Conservation (phyloP, 2,329 filamentous ascomycete species). For the Monosporascus sp. region DNA sequence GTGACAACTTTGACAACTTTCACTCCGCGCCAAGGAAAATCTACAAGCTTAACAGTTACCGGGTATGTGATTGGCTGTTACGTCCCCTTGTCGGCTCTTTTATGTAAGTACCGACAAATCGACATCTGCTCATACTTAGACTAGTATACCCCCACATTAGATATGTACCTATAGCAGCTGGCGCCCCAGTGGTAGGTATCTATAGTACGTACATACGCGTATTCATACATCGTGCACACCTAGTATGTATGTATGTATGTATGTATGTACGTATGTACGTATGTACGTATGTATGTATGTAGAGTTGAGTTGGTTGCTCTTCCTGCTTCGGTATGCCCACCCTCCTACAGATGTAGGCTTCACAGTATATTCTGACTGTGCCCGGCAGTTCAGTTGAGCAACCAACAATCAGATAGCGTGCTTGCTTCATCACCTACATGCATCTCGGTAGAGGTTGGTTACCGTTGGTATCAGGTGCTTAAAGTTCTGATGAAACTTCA, state of each 20-base stretch:
- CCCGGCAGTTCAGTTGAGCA: no score
- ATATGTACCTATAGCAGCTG: neutral
- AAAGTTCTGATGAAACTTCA: no score
- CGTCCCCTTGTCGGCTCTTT: neutral
- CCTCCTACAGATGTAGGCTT: no score
- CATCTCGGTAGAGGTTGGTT: no score
- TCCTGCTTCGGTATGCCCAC: neutral
- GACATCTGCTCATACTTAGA: no score
- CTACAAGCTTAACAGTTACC: neutral
- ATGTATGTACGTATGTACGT: neutral
- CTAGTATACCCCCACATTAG: neutral
- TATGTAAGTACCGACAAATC: neutral
- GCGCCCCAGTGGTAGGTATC: neutral
- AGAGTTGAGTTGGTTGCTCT: neutral
- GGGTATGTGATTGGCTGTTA: neutral
- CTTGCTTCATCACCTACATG: no score
- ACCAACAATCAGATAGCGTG: no score
- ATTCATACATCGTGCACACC: neutral
- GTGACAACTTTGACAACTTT: neutral
- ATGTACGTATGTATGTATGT: neutral
- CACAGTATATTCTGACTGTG: no score
- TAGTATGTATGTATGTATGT: neutral
- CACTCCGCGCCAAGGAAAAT: neutral
- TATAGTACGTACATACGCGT: neutral
- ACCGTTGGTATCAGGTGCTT: no score